Base-by-base conservation (phyloP, 371 early-diverging fungal species). In the Apophysomyces sp. region DNA sequence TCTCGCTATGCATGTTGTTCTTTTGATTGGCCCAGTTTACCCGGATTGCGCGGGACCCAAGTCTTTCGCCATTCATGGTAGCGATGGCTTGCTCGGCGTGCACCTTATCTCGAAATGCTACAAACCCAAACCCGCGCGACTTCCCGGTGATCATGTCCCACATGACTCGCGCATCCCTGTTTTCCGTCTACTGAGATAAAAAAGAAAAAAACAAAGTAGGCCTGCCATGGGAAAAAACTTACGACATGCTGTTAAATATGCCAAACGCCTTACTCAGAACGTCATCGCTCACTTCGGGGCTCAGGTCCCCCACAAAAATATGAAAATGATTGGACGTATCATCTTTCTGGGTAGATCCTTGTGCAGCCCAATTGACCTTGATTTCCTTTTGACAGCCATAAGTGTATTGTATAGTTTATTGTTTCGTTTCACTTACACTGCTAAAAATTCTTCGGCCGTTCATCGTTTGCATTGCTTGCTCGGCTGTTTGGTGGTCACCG, bases 41-140 rank as follows among this genome's bases (percentile, higher is more conserved):
- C 36, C 89, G 83, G 62, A 89, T 85, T 15, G 82, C 71, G 37
- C 88, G 73, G 18, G 78, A 78, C 24, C 87, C 88, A 18, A 89
- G 64, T 84, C 83, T 84, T 65, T 86, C 82, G 81, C 95, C 94
- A 69, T 95, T 88, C 93, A 93, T 93, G 61, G 93, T 94, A 29
- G 84, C 86, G 81, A 90, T 81, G 6, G 94, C 95, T 57, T 85
- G 82, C 18, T 89, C 88, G 53, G 88, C 93, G 69, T 93, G 94
- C 34, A 87, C 82, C 12, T 89, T 82, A 55, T 93, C 89, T 67
- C 88, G 81, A 72, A 93, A 95, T 54, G 88, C 89, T 26, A 93
- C 82, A 77, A 94, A 95, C 13, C 90, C 90, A 73, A 86, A 94
- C 26, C 94, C 95, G 69, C 89, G 87, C 36, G 86, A 83, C 73